Evolutionary conservation across 2,329 filamentous ascomycete genomes (phyloP), one percentile per base, ranked within the genome.

Genomic region (Cercospora janseana): DNA sequence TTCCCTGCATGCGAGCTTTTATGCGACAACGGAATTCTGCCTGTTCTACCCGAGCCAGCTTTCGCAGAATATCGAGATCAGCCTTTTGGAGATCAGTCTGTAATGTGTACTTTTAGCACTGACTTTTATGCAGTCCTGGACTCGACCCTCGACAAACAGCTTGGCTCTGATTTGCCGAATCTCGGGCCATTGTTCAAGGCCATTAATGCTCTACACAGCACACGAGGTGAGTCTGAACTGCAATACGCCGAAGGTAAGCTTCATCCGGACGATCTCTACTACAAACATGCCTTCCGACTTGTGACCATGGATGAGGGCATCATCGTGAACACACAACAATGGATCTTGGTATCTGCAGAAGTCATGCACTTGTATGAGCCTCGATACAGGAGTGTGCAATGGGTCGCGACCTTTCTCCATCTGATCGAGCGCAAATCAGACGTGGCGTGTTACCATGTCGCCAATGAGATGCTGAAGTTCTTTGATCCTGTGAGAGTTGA

Each of bases 301-400:
- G 35, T 40, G 7, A 40, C 35, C 6, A 26, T 40, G 21, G 20
- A 40, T 15, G 35, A 40, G 5, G 35, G 35, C 6, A 8, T 40
- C 12, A 4, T 26, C n/a, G 35, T 40, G 3, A 40, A 40, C n/a
- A 24, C 35, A 10, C 35, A 26, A 26, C 20, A 26, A 15, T 26
- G 35, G 35, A 40, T 23, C 23, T 13, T 40, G 21, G 35, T 23
- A 8, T 40, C 21, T 10, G 35, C 1, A 2, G 35, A 40, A 20
- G 35, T 40, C 35, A 24, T 40, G 35, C 7, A 40, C 23, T 23
- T 40, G 12, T 20, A 40, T n/a, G 35, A 40, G n/a, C 35, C 35
- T 40, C 35, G 26, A 15, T 40, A 40, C 21, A 40, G 2, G 21
- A 10, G 16, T 15, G 35, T 40, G 21, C 35, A 12, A n/a, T 40